Evolutionary conservation across 2,329 filamentous ascomycete genomes (phyloP).

Genomic region (Epichloe festucae): DNA sequence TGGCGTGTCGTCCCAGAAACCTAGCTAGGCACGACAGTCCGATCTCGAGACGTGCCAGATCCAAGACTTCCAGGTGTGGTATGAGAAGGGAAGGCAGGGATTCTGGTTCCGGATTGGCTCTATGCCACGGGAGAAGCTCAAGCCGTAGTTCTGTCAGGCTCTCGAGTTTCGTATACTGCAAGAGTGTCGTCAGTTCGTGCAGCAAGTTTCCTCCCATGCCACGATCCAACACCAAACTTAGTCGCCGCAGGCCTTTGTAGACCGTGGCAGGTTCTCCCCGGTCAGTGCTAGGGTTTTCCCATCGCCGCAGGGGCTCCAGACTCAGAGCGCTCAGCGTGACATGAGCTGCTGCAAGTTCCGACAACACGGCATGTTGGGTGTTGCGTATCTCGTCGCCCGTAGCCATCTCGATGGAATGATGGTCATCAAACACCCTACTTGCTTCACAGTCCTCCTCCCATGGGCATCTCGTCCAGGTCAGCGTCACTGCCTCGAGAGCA

Average conservation of each 20-base stretch:
- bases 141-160: constrained; percentile 6
- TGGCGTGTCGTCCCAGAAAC: neutral
- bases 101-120: neutral
- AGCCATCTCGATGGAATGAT: constrained; percentile 10
- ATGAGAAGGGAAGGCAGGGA: neutral
- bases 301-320: neutral
- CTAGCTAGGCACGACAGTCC: neutral
- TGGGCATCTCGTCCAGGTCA: constrained; percentile 14
- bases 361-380: constrained; percentile 11
- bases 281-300: neutral
- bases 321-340: constrained; percentile 7
- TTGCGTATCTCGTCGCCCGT: constrained; percentile 4
- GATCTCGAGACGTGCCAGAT: neutral
- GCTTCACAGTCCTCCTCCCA: constrained; percentile 8
- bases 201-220: neutral
- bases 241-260: neutral
- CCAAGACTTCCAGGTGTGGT: neutral
- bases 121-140: constrained; percentile 4
- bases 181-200: neutral
- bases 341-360: constrained; percentile 7
- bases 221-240: neutral
- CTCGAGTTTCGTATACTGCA: neutral
- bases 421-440: constrained; percentile 5
- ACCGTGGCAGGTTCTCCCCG: neutral
- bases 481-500: constrained; percentile 10